Evolutionary conservation across 2,329 filamentous ascomycete species (phyloP).

Genomic region (Thermomyces lanuginosus): DNA sequence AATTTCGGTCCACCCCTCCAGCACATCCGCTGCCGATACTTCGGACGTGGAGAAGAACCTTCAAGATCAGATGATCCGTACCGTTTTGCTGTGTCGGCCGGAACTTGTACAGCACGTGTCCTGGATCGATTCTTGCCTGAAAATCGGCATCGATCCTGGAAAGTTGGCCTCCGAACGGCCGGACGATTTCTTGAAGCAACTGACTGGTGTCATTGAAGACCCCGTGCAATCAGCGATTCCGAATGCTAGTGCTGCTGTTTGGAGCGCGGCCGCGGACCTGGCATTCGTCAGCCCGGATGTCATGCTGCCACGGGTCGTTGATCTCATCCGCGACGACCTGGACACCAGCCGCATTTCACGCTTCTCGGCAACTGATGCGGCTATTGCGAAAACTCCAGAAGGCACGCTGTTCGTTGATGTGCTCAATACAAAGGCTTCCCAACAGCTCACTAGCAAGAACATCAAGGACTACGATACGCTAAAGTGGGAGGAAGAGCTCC

Average conservation of each 20-base stretch:
- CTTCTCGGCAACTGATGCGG: slow-evolving; percentile 74
- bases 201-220: slow-evolving; percentile 39
- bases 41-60: slow-evolving; percentile 35
- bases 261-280: slow-evolving; percentile 71
- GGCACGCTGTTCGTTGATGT: slow-evolving; percentile 83
- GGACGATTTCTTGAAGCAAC: slow-evolving; percentile 49
- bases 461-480: slow-evolving; percentile 88
- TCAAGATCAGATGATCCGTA: slow-evolving; percentile 54
- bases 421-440: slow-evolving; percentile 62
- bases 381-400: slow-evolving; percentile 81
- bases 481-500: slow-evolving; percentile 92
- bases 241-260: slow-evolving; percentile 49
- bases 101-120: slow-evolving; percentile 60
- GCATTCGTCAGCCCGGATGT: slow-evolving; percentile 80
- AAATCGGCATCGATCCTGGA: slow-evolving; percentile 68
- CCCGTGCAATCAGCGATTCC: slow-evolving; percentile 20
- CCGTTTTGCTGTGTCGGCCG: slow-evolving; percentile 62
- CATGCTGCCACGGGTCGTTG: slow-evolving; percentile 59
- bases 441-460: slow-evolving; percentile 63
- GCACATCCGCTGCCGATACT: slow-evolving; percentile 13
- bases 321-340: slow-evolving; percentile 59
- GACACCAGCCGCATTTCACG: slow-evolving; percentile 50
- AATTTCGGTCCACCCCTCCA: slow-evolving; percentile 26
- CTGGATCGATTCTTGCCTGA: slow-evolving; percentile 82
- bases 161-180: slow-evolving; percentile 50